Evolutionary conservation across 768 basidiomycete genomes (phyloP).

Genomic region (Suillus americanus): DNA sequence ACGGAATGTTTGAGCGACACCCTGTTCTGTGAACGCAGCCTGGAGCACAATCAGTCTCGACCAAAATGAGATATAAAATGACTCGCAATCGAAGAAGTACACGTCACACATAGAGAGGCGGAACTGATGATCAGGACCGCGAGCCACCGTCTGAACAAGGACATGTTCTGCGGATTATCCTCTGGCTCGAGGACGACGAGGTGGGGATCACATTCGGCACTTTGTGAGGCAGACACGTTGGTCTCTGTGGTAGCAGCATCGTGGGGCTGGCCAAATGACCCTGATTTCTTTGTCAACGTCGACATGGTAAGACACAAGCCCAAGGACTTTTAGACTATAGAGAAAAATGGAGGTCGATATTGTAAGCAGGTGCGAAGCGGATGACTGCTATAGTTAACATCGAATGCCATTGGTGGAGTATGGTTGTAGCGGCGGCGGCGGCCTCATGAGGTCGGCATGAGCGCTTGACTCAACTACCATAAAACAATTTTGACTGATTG

Average conservation of each 20-base stretch:
- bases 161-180: constrained; percentile 43
- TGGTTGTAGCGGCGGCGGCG: background rate
- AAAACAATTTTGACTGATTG: background rate
- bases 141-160: constrained; percentile 46
- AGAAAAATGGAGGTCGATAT: background rate
- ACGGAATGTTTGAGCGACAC: constrained; percentile 50
- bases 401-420: background rate
- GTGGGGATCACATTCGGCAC: constrained; percentile 11
- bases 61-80: background rate
- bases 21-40: constrained; percentile 65
- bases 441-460: background rate
- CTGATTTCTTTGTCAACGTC: constrained; percentile 12
- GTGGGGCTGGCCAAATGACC: constrained; percentile 6
- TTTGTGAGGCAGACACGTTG: constrained; percentile 1
- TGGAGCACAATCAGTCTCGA: constrained; percentile 18
- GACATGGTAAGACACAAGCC: background rate
- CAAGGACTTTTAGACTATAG: background rate
- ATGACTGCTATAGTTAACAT: background rate
- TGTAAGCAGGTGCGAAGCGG: background rate
- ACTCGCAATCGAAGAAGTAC: constrained; percentile 57
- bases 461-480: background rate
- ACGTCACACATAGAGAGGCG: constrained; percentile 51
- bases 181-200: constrained; percentile 39
- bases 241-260: constrained; percentile 11
- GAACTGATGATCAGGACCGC: constrained; percentile 46